Conservation (phyloP, 192 early-diverging fungal species). For the Umbelopsis isabellina region DNA sequence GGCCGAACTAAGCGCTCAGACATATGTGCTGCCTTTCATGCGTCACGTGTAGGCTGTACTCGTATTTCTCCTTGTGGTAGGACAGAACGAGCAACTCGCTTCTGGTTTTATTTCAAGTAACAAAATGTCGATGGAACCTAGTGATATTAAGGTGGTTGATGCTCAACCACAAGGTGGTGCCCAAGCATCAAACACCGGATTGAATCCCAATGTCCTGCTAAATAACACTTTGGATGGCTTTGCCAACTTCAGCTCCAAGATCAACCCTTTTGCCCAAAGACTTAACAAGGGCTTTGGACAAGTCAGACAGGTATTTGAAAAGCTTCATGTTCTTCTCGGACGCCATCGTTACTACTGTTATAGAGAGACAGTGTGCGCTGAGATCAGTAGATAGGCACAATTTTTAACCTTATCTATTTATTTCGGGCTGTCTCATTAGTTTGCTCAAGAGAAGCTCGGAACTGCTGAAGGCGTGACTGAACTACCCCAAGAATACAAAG, state of each 20-base stretch:
- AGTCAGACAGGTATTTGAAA: constrained; percentile 51
- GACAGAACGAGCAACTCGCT: not conserved
- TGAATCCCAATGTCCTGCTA: constrained; percentile 37
- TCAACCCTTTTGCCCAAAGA: constrained; percentile 58
- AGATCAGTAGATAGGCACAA: not conserved
- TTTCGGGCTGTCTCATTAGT: constrained; percentile 64
- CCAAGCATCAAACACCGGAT: not conserved
- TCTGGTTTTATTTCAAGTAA: not conserved
- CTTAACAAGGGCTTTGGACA: constrained; percentile 56
- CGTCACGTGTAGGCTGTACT: not conserved
- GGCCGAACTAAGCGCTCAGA: not conserved
- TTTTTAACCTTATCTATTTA: constrained; percentile 15
- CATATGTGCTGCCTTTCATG: not conserved
- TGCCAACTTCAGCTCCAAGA: constrained; percentile 48
- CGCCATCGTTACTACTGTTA: not conserved
- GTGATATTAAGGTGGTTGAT: constrained; percentile 38
- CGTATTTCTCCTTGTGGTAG: too few relatives aligned
- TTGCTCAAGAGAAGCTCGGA: constrained; percentile 88
- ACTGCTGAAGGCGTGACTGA: constrained; percentile 84
- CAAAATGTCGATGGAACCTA: constrained; percentile 11
- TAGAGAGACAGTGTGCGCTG: not conserved
- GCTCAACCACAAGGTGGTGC: constrained; percentile 29
- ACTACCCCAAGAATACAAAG: constrained; percentile 91
- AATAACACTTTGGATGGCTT: constrained; percentile 53
- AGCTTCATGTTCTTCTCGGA: not conserved